Conservation (phyloP, 2,329 filamentous ascomycete genomes). For the Ascochyta viciae-villosae region DNA sequence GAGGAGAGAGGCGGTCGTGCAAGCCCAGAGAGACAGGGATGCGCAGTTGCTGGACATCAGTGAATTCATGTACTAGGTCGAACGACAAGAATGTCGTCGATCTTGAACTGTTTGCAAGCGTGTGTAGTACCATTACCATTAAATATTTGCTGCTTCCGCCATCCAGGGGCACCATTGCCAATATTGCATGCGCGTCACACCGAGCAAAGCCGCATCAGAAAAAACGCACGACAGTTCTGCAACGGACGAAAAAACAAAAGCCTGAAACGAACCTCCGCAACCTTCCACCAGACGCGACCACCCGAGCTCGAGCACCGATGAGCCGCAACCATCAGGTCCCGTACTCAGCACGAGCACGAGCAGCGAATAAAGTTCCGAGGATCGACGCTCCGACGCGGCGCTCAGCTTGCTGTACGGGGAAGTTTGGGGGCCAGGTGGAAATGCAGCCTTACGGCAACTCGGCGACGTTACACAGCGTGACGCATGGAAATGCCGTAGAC, state of each 20-base stretch:
- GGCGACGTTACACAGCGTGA: constrained; percentile 1
- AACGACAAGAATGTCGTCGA: background rate
- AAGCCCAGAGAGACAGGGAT: constrained; percentile 72
- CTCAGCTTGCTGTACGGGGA: background rate
- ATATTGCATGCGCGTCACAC: background rate
- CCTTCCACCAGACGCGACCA: background rate
- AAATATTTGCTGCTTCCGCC: background rate
- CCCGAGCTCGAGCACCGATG: background rate
- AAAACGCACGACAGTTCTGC: background rate
- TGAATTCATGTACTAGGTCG: constrained; percentile 67
- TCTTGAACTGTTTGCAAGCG: background rate
- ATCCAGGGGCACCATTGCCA: too few species aligned
- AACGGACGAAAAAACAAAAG: background rate
- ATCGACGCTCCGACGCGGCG: background rate
- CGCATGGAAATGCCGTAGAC: background rate
- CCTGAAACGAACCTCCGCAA: background rate
- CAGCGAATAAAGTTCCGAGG: background rate
- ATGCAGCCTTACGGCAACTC: background rate
- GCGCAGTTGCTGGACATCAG: constrained; percentile 74
- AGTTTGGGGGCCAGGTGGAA: background rate
- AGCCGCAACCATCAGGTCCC: background rate
- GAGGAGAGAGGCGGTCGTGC: constrained; percentile 69
- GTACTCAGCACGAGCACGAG: too few species aligned
- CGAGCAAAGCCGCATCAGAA: background rate
- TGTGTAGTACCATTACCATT: background rate